Evolutionary conservation across 2,329 filamentous ascomycete genomes (phyloP).

Genomic region (Alternaria alternata): DNA sequence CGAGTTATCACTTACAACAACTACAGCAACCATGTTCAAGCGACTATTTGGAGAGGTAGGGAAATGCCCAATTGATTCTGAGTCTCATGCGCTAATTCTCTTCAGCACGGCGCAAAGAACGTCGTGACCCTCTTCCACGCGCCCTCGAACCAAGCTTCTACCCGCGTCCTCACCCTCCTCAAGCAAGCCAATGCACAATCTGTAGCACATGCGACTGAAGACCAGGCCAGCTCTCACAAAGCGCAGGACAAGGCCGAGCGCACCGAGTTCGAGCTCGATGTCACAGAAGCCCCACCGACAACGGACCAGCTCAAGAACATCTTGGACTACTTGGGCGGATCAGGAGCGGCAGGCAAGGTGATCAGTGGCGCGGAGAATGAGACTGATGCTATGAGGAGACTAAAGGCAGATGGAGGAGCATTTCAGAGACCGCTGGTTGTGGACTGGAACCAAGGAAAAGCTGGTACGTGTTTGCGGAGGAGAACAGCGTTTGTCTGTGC

Average conservation of each 20-base stretch:
- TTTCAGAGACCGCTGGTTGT: constrained; percentile 87
- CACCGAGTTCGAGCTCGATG: constrained; percentile 83
- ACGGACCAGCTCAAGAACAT: constrained; percentile 83
- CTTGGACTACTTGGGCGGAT: constrained; percentile 76
- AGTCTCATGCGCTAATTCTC: not conserved
- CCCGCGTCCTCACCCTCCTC: constrained; percentile 76
- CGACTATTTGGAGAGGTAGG: constrained; percentile 58
- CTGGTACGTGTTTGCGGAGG: constrained; percentile 56
- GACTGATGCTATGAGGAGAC: constrained; percentile 79
- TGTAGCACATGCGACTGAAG: constrained; percentile 71
- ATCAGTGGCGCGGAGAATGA: constrained; percentile 77
- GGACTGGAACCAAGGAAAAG: constrained; percentile 93
- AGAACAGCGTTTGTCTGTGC: not conserved
- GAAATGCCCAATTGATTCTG: not conserved
- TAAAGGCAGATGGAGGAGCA: constrained; percentile 72
- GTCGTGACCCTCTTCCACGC: constrained; percentile 97
- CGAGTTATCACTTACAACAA: constrained; percentile 14
- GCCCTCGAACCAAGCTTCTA: constrained; percentile 74
- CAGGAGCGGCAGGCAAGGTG: constrained; percentile 66
- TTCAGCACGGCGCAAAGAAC: constrained; percentile 65
- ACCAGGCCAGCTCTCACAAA: constrained; percentile 74
- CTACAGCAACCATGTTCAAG: constrained; percentile 52
- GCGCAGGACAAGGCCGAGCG: constrained; percentile 66
- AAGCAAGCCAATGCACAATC: constrained; percentile 81
- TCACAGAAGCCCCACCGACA: constrained; percentile 83